Evolutionary conservation across 1,139 yeast species (phyloP).

Genomic region (Kurtzmaniella quercitrusa): DNA sequence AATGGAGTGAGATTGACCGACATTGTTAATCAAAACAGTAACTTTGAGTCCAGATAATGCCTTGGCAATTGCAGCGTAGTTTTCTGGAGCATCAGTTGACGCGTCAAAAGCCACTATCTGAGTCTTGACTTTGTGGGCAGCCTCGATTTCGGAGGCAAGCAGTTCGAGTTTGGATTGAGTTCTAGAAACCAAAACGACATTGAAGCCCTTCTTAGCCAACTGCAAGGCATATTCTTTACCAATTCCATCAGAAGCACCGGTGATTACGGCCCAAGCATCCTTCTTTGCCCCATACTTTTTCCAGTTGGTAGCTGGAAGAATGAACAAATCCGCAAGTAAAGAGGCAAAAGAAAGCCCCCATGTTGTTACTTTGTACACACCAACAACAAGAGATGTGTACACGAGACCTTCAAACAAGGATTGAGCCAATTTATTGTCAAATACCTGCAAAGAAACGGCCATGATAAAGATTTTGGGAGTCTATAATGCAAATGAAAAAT

Average conservation of each 20-base stretch:
- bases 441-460: neutral
- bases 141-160: conserved; percentile 60
- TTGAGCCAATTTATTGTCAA: neutral
- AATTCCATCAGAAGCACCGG: conserved; percentile 97
- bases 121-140: conserved; percentile 59
- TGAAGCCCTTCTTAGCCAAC: conserved; percentile 82
- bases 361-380: conserved; percentile 47
- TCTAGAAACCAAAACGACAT: conserved; percentile 78
- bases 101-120: conserved; percentile 78
- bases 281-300: conserved; percentile 63
- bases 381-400: conserved; percentile 41
- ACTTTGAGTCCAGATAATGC: conserved; percentile 54
- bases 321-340: conserved; percentile 51
- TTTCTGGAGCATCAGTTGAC: conserved; percentile 48
- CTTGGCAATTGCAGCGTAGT: conserved; percentile 51
- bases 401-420: conserved; percentile 10
- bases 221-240: conserved; percentile 90
- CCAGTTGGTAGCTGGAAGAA: conserved; percentile 63
- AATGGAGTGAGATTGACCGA: conserved; percentile 90
- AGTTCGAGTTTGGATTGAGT: conserved; percentile 71
- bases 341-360: conserved; percentile 36
- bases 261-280: conserved; percentile 82
- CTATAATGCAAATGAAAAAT: too few species aligned
- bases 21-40: conserved; percentile 81
- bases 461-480: neutral